phyloP scores from a whole-genome alignment of 305 asterid genomes.

The Andrographis paniculata region DNA sequence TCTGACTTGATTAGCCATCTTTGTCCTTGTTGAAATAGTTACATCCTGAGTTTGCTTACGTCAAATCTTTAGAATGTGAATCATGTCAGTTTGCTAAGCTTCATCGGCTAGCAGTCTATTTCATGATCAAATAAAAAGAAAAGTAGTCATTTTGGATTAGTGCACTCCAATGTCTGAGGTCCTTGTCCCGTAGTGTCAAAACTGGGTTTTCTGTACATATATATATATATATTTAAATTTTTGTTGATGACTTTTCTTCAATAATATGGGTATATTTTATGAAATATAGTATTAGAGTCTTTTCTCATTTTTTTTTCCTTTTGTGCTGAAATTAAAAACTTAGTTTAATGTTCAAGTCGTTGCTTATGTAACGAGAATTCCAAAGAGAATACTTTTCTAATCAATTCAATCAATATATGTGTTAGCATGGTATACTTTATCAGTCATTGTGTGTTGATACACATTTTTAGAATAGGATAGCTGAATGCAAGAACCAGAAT shows the following conservation, averaged over 20 bases:
- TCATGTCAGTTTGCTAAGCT: conserved; percentile 4
- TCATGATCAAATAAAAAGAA: background rate
- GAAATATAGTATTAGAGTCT: conserved; percentile 1
- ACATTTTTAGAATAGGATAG: background rate
- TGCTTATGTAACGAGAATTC: conserved; percentile 2
- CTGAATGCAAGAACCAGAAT: background rate
- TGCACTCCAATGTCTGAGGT: conserved; percentile 14
- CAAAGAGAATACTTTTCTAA: background rate
- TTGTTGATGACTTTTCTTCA: conserved; percentile 4
- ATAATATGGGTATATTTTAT: background rate
- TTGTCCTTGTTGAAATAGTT: background rate
- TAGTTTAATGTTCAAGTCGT: background rate
- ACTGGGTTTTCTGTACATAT: background rate
- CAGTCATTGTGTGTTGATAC: background rate
- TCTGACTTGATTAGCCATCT: conserved; percentile 1
- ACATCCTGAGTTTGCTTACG: background rate
- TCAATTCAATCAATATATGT: background rate
- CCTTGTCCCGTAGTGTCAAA: conserved; percentile 1
- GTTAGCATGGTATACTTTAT: background rate
- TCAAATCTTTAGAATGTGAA: background rate
- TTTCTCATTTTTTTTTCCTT: background rate
- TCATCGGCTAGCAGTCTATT: background rate
- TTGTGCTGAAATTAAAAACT: background rate
- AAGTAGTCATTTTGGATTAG: conserved; percentile 4
- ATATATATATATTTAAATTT: conserved; percentile 3